Evolutionary conservation across 2,329 filamentous ascomycete genomes (phyloP), one percentile per base, ranked within the genome.

Genomic region (Aspergillus jensenii): DNA sequence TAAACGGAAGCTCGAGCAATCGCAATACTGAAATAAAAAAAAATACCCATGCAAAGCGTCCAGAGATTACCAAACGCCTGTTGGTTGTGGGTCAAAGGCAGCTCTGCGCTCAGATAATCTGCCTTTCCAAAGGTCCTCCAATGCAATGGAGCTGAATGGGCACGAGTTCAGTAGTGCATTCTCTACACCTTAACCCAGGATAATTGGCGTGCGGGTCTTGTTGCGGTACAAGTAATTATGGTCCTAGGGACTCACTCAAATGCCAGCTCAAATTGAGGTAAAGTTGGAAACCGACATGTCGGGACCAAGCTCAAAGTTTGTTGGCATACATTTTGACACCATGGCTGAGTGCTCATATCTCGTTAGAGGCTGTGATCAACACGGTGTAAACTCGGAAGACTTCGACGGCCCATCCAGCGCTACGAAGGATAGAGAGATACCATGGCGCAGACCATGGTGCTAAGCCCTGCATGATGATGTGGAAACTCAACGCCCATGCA

Each of bases 381-480:
- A 45, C 11, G n/a, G 31, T 45, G 15, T 31, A 17, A 23, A 23
- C 23, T 35, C 25, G 19, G 6, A 44, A 43, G 6, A 31, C 27
- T 12, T 39, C 14, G 8, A 15, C 21, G 25, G 25, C 12, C 25
- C n/a, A 46, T 46, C 39, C 14, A 23, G 19, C 7, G 33, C 12
- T 53, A 19, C 7, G 6, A 17, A 31, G 23, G 33, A 27, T 39
- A 43, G n/a, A 39, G 35, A 17, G 19, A 15, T 19, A 39, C 19
- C 11, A 19, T 41, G n/a, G 17, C 25, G 17, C 15, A 6, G 21
- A 33, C 37, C 27, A 35, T 41, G 15, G 35, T 44, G 44, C 55
- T 53, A 58, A 58, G 31, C 44, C 39, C 50, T 58, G 49, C 55
- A 53, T 49, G 49, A 58, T 58, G 55, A 58, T 48, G 44, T 58